Base-by-base conservation (phyloP, 2,329 filamentous ascomycete species). In the Periconia digitata region DNA sequence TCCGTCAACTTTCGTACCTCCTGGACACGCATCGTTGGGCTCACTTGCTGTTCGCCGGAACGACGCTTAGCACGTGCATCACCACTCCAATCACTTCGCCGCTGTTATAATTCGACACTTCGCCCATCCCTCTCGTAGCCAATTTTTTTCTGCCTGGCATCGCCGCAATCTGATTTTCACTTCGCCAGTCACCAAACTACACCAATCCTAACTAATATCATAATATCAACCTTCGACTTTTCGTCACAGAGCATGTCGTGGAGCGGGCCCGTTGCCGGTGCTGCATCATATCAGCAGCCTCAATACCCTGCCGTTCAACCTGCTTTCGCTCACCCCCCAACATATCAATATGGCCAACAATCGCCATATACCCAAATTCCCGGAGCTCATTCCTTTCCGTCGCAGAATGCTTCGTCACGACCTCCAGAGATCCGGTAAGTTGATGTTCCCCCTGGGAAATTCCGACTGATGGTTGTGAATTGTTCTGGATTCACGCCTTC, bases 371-470 rank as follows among this genome's bases (percentile, higher is more conserved):
- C 54, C 16, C 67, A 70, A n/a, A 65, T 64, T 52, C 66, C 54
- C 40, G 37, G 47, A 40, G 63, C 59, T 22, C 55, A 56, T 15
- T 18, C 54, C 4, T 69, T 58, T 47, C 58, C 62, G 21, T 59
- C 56, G 20, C 16, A 51, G 27, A 54, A 50, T 32, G 60, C 55
- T 35, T 57, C 59, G 17, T 58, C 64, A 15, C 57, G 58, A 34
- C 59, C 59, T 34, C 59, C 64, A 43, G 57, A 69, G 27, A 63
- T 52, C 44, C 56, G 62, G 70, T 72, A 63, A 68, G 70, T 56
- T n/a, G n/a, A n/a, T n/a, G n/a, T n/a, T n/a, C n/a, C 36, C 16
- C 43, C 44, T 17, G n/a, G 40, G 29, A 18, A 24, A 20, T 35
- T 44, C 8, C 17, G 24, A 36, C 15, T 17, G 6, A 15, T 6